Percentiles rank a stretch among this genome's conserved stretches.
Conservation (phyloP, 805 yeast genomes). For the Yamadazyma phyllophila region DNA sequence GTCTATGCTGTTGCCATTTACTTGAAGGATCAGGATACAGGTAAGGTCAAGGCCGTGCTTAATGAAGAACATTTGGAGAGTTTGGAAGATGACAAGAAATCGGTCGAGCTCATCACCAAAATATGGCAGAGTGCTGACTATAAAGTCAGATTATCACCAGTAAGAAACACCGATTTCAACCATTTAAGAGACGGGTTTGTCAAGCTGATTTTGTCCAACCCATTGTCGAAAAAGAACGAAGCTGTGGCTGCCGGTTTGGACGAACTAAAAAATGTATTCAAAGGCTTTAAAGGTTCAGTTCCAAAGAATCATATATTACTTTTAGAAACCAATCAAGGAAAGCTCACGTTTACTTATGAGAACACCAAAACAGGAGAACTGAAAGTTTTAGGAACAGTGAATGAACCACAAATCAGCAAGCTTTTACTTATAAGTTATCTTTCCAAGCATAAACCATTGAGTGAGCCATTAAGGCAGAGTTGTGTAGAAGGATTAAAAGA, state of each 20-base stretch:
- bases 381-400: conserved; percentile 54
- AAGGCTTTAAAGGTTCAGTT: conserved; percentile 62
- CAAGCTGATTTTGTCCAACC: conserved; percentile 70
- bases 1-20: conserved; percentile 89
- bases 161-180: conserved; percentile 85
- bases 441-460: conserved; percentile 64
- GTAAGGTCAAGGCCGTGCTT: conserved; percentile 30
- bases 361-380: conserved; percentile 24
- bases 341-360: conserved; percentile 24
- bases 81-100: conserved; percentile 46
- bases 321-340: conserved; percentile 43
- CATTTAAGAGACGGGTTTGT: conserved; percentile 89
- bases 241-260: conserved; percentile 57
- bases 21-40: conserved; percentile 59
- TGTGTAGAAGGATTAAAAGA: conserved; percentile 32
- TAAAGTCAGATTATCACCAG: conserved; percentile 76
- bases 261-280: conserved; percentile 61
- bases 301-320: conserved; percentile 69
- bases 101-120: conserved; percentile 53
- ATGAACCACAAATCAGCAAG: conserved; percentile 60
- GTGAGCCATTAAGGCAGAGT: conserved; percentile 50
- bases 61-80: conserved; percentile 32
- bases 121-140: conserved; percentile 63
- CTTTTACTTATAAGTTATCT: conserved; percentile 75
- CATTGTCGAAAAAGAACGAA: conserved; percentile 49